phyloP scores from a whole-genome alignment of 768 basidiomycete species.

The Trametes elegans region DNA sequence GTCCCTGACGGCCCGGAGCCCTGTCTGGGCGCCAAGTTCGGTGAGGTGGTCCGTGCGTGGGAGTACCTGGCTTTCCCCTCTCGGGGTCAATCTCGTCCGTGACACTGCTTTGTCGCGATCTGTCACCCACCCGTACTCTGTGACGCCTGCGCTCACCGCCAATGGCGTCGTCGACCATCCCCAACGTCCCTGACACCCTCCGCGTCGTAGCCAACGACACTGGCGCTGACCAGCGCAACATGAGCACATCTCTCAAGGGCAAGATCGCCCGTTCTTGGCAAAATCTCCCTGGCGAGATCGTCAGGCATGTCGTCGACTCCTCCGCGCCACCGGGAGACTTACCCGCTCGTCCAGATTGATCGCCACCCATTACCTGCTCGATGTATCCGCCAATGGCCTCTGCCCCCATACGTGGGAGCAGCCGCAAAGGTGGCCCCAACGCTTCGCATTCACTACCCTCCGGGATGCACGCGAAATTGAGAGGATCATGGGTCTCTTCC shows the following conservation, averaged over 20 bases:
- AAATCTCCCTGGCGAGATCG: constrained; percentile 59
- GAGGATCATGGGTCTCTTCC: constrained; percentile 60
- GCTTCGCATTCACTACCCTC: constrained; percentile 59
- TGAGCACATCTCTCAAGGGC: constrained; percentile 44
- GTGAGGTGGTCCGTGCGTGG: constrained; percentile 28
- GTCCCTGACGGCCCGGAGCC: no score
- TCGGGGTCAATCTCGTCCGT: constrained; percentile 21
- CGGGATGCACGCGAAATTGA: constrained; percentile 64
- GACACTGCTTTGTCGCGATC: constrained; percentile 29
- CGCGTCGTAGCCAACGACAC: constrained; percentile 8
- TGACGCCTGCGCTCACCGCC: constrained; percentile 30
- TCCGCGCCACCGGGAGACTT: constrained; percentile 19
- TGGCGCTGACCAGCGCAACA: not conserved
- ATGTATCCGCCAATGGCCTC: constrained; percentile 42
- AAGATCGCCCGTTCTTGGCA: constrained; percentile 60
- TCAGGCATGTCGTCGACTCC: constrained; percentile 42
- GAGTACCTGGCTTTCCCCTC: constrained; percentile 16
- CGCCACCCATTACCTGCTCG: constrained; percentile 56
- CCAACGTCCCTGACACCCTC: constrained; percentile 20
- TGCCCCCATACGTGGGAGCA: constrained; percentile 48
- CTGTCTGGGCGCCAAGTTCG: no score
- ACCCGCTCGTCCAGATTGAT: constrained; percentile 43
- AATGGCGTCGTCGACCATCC: constrained; percentile 22
- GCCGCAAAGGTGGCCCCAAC: constrained; percentile 56
- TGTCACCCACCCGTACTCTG: constrained; percentile 28